phyloP scores from a whole-genome alignment of 2,329 filamentous ascomycete species.

The Fusarium hainanense region DNA sequence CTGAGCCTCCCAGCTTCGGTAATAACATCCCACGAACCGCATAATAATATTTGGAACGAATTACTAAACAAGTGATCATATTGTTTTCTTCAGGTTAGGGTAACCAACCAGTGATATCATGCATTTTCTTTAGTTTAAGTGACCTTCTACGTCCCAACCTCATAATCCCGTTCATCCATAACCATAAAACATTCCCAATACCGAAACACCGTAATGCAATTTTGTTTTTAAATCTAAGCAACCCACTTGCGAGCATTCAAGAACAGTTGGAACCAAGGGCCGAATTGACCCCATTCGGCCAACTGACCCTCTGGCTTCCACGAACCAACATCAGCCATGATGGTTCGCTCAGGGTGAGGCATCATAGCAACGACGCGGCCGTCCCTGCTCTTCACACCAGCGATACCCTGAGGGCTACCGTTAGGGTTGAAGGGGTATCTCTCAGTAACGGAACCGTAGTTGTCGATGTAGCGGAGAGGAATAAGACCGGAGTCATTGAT shows the following conservation, averaged over 20 bases:
- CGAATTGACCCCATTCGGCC: slow-evolving; percentile 80
- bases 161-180: slow-evolving; percentile 8
- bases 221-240: slow-evolving; percentile 57
- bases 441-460: slow-evolving; percentile 77
- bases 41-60: neutral
- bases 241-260: slow-evolving; percentile 90
- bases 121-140: slow-evolving; percentile 17
- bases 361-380: slow-evolving; percentile 89
- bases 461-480: slow-evolving; percentile 87
- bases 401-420: slow-evolving; percentile 83
- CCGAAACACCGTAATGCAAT: slow-evolving; percentile 33
- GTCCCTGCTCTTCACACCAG: slow-evolving; percentile 80
- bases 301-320: slow-evolving; percentile 71
- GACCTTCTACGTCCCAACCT: slow-evolving; percentile 14
- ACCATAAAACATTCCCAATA: slow-evolving; percentile 19
- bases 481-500: slow-evolving; percentile 76
- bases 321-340: slow-evolving; percentile 81
- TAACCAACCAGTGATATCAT: neutral
- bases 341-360: slow-evolving; percentile 93
- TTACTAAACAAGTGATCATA: neutral
- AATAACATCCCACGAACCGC: neutral
- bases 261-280: slow-evolving; percentile 89
- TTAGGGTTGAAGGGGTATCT: slow-evolving; percentile 90
- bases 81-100: neutral
- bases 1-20: neutral